Base-by-base conservation (phyloP, 139 green algal genomes). In the Closterium sp. region DNA sequence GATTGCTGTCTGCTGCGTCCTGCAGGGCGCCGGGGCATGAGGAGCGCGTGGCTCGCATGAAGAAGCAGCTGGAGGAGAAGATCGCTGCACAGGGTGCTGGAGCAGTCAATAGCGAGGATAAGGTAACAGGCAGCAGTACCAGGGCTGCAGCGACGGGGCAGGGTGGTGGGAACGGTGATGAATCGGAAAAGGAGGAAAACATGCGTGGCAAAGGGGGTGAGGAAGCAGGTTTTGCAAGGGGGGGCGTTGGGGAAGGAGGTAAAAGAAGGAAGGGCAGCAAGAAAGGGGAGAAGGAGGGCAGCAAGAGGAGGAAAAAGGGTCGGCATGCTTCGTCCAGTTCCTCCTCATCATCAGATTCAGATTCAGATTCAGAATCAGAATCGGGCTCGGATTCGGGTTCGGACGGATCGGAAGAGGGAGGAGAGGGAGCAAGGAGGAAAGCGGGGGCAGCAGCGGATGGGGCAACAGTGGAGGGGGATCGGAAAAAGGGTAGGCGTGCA, bases 121-220 rank as follows among this genome's bases (percentile, higher is more conserved):
- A 89, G n/a, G 55, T 25, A 89, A 19, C 55, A 89, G 32, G 31
- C 30, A 33, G 86, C 35, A 84, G 66, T 84, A 12, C 55, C n/a
- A 89, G 32, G 31, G 55, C 66, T 89, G 30, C 31, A 85, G 66
- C 81, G 86, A n/a, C 30, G 3, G 86, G 66, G 19, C 28, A 89
- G 30, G 32, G 86, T 33, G 30, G 86, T 84, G 86, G 66, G 86
- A 55, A 89, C 86, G 21, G 86, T 38, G 88, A 91, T 3, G 81
- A 91, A 91, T 10, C 91, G 10, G 81, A 43, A 10, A n/a, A 84
- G 32, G 30, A 84, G 86, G 16, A 31, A 35, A 55, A 84, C 9
- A 12, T 33, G 66, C 31, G 16, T 21, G 66, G 30, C 19, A 55
- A 84, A 55, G 66, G n/a, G 9, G 5, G 66, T 86, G 32, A 84